phyloP scores from a whole-genome alignment of 768 basidiomycete genomes.

The Suillus bovinus region DNA sequence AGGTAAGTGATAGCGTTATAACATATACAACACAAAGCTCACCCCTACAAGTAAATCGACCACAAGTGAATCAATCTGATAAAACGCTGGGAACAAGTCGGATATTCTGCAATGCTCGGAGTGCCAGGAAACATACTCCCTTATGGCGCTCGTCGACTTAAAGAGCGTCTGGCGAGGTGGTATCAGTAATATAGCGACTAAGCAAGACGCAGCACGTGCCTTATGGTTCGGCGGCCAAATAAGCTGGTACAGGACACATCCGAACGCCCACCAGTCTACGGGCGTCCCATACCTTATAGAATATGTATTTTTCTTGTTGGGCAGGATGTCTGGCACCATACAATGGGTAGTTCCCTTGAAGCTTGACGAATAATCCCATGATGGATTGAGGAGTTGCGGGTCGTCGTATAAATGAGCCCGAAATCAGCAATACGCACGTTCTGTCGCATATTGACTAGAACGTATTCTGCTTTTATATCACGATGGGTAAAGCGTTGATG shows the following conservation, averaged over 20 bases:
- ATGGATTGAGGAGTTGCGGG: conserved; percentile 14
- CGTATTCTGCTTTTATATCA: conserved; percentile 70
- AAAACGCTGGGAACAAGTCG: conserved; percentile 25
- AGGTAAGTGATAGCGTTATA: background rate
- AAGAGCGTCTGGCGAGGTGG: conserved; percentile 33
- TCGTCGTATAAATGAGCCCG: conserved; percentile 32
- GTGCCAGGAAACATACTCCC: conserved; percentile 24
- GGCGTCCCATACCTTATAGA: conserved; percentile 28
- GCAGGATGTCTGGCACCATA: conserved; percentile 43
- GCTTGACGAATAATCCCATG: conserved; percentile 23
- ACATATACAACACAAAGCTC: conserved; percentile 3
- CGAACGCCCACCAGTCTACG: conserved; percentile 45
- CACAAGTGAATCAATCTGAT: conserved; percentile 21
- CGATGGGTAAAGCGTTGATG: conserved; percentile 53
- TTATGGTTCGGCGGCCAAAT: conserved; percentile 25
- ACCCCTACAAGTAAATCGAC: conserved; percentile 36
- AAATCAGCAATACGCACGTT: conserved; percentile 46
- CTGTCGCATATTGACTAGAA: conserved; percentile 49
- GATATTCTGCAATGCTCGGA: conserved; percentile 8
- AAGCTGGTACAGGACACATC: conserved; percentile 42
- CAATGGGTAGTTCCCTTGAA: conserved; percentile 37
- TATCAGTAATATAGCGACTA: background rate
- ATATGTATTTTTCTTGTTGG: conserved; percentile 19
- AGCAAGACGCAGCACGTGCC: conserved; percentile 18
- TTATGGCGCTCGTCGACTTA: conserved; percentile 21